Percentiles rank a stretch among this genome's conserved stretches.
Conservation (phyloP, 2,329 filamentous ascomycete genomes). For the Scortechinia acanthostroma region DNA sequence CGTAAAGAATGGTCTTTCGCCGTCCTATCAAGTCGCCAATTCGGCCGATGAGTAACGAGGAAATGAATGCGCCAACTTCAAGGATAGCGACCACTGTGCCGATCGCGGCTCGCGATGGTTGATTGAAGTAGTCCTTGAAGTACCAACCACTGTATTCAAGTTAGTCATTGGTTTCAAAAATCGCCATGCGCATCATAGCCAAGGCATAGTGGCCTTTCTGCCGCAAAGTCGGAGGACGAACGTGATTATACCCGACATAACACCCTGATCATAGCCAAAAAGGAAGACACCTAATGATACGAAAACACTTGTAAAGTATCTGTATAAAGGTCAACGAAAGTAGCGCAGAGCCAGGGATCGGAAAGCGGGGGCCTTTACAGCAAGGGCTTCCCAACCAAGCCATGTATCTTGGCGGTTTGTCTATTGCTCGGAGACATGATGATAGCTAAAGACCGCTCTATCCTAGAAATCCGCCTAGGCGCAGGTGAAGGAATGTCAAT, state of each 20-base stretch:
- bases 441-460: constrained; percentile 65
- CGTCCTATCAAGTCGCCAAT: constrained; percentile 67
- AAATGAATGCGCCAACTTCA: constrained; percentile 64
- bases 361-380: constrained; percentile 44
- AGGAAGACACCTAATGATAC: constrained; percentile 81
- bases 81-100: constrained; percentile 73
- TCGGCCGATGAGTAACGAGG: constrained; percentile 61
- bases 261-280: constrained; percentile 84
- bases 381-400: constrained; percentile 89
- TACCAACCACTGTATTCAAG: constrained; percentile 44
- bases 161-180: constrained; percentile 5
- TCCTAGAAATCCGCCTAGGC: constrained; percentile 54
- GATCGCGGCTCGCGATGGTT: constrained; percentile 61
- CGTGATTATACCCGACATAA: constrained; percentile 75
- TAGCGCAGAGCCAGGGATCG: neutral
- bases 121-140: constrained; percentile 70
- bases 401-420: constrained; percentile 63
- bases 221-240: too few species aligned
- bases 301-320: constrained; percentile 90
- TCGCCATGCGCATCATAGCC: constrained; percentile 9
- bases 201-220: too few species aligned
- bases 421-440: constrained; percentile 74
- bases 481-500: constrained; percentile 72
- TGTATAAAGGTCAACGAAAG: constrained; percentile 23
- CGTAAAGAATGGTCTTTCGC: constrained; percentile 64